These are phyloP conservation scores for Lavandula angustifolia DNA, from an alignment of 257 asterid genomes.

Conservation along the genomic window DNA sequence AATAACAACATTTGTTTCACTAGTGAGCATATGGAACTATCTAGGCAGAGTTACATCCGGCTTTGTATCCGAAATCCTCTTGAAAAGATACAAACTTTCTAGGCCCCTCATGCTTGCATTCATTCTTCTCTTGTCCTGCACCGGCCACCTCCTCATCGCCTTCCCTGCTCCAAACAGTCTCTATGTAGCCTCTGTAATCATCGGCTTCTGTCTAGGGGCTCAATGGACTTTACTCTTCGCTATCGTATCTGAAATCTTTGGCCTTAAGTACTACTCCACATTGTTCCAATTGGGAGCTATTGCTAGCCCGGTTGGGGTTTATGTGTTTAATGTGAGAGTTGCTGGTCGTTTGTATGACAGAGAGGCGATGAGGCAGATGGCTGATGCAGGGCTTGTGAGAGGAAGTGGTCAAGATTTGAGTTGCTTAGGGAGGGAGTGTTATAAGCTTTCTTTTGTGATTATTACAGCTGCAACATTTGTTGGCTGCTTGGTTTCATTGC, in stretches of 20 bases:
- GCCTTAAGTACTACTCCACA: constrained; percentile 51
- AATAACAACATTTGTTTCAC: constrained; percentile 49
- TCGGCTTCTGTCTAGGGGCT: constrained; percentile 56
- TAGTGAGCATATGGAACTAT: constrained; percentile 59
- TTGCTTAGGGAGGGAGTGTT: constrained; percentile 51
- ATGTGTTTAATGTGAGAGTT: constrained; percentile 47
- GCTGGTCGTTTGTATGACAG: constrained; percentile 44
- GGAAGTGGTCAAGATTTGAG: constrained; percentile 41
- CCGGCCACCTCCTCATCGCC: constrained; percentile 56
- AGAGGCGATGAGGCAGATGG: constrained; percentile 47
- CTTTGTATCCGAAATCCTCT: constrained; percentile 43
- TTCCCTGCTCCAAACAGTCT: constrained; percentile 44
- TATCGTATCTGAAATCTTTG: constrained; percentile 52
- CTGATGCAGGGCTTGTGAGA: constrained; percentile 28
- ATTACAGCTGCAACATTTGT: constrained; percentile 43
- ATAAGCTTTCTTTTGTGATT: constrained; percentile 43
- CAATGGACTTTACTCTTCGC: constrained; percentile 55
- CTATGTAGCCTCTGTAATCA: constrained; percentile 45
- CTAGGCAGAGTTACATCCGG: constrained; percentile 51
- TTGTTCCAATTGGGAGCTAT: constrained; percentile 44
- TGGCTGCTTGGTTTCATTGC: constrained; percentile 42
- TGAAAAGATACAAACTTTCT: constrained; percentile 46
- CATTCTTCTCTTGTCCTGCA: constrained; percentile 41
- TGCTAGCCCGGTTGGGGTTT: constrained; percentile 59
- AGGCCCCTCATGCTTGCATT: constrained; percentile 47